Evolutionary conservation across 257 asterid species (phyloP).

Genomic region (Nyctanthes arbortristis): DNA sequence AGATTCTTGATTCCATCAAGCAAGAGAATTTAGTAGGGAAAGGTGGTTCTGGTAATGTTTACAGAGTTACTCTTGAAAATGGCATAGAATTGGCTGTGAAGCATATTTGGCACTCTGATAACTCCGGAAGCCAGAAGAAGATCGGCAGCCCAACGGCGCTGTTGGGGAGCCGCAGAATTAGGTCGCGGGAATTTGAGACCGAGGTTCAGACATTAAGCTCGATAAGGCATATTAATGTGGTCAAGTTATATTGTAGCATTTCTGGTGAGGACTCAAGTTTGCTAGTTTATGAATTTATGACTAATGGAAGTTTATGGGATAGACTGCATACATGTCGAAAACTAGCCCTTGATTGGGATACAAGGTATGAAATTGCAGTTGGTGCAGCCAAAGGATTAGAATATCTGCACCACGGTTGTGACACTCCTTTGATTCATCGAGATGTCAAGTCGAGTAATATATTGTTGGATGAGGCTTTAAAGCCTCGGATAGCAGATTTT

Average conservation of each 20-base stretch:
- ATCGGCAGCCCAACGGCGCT: constrained; percentile 43
- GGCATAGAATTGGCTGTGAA: constrained; percentile 69
- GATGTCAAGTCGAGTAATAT: constrained; percentile 96
- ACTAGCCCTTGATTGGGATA: constrained; percentile 68
- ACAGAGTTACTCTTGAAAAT: constrained; percentile 41
- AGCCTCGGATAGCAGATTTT: constrained; percentile 90
- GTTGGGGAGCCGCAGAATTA: constrained; percentile 35
- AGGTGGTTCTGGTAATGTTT: constrained; percentile 86
- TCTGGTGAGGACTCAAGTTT: constrained; percentile 85
- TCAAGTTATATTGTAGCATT: constrained; percentile 76
- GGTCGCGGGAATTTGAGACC: constrained; percentile 61
- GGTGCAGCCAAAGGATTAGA: constrained; percentile 90
- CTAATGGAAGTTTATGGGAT: constrained; percentile 93
- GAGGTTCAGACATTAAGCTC: constrained; percentile 85
- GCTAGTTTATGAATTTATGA: constrained; percentile 89
- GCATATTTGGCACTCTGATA: constrained; percentile 64
- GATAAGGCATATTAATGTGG: constrained; percentile 81
- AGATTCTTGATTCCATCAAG: constrained; percentile 69
- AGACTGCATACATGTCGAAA: constrained; percentile 57
- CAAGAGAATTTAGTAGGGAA: constrained; percentile 71
- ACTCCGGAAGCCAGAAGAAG: constrained; percentile 19
- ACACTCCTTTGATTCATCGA: constrained; percentile 71
- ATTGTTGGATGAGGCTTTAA: constrained; percentile 63
- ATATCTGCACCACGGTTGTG: constrained; percentile 84
- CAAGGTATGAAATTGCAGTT: constrained; percentile 72